A percentile compares a stretch with the other conserved stretches of the same genome.
These are phyloP conservation scores for Dentipellis fragilis DNA, from an alignment of 768 basidiomycete genomes.

Conservation along the genomic window DNA sequence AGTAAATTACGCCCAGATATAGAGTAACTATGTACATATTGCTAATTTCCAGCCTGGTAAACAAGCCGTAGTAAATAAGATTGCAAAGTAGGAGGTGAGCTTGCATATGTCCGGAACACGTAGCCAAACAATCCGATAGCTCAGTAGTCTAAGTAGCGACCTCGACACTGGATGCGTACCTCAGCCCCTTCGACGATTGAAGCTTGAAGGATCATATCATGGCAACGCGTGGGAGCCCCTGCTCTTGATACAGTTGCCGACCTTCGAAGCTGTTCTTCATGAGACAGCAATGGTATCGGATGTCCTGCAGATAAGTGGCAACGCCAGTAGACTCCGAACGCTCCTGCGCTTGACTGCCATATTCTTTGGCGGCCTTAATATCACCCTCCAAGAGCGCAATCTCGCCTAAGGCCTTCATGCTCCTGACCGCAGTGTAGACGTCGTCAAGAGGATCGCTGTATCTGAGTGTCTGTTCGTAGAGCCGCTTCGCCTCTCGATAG, in stretches of 20 bases:
- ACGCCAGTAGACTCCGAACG: not conserved
- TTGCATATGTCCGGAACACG: too few relatives aligned
- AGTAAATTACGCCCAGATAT: too few relatives aligned
- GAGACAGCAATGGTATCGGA: not conserved
- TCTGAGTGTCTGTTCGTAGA: not conserved
- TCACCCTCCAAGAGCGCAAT: not conserved
- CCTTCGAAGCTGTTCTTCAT: not conserved
- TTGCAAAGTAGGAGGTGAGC: too few relatives aligned
- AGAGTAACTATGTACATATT: too few relatives aligned
- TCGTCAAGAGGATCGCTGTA: not conserved
- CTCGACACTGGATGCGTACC: too few relatives aligned
- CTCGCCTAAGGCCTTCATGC: not conserved
- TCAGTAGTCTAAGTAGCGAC: too few relatives aligned
- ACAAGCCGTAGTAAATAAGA: too few relatives aligned
- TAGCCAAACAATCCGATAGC: too few relatives aligned
- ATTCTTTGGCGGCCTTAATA: not conserved
- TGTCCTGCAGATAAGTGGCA: not conserved
- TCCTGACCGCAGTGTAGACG: not conserved
- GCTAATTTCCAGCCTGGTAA: too few relatives aligned
- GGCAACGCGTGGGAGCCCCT: not conserved
- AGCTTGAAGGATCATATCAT: too few relatives aligned
- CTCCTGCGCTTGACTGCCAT: not conserved
- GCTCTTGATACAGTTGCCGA: not conserved
- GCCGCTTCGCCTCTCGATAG: not conserved
- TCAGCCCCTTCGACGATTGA: too few relatives aligned